phyloP scores from a whole-genome alignment of 257 asterid genomes.

The Solanum pennellii region DNA sequence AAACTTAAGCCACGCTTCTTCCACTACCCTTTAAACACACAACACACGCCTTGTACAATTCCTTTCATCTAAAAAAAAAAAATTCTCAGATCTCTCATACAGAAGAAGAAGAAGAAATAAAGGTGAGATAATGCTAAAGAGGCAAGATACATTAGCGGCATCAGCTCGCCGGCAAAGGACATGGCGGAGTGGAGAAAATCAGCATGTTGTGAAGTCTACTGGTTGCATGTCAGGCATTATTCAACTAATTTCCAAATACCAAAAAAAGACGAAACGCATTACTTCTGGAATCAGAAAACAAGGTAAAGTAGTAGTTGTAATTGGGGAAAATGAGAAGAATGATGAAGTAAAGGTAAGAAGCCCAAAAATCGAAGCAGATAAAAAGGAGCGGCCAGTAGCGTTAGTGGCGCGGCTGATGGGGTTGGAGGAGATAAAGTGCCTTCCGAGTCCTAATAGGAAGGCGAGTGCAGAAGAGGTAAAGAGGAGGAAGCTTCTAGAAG shows the following conservation, averaged over 20 bases:
- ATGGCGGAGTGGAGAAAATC: conserved; percentile 22
- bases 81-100: neutral
- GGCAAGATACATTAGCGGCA: conserved; percentile 69
- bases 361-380: conserved; percentile 26
- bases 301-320: conserved; percentile 5
- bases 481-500: conserved; percentile 47
- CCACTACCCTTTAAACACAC: neutral
- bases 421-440: conserved; percentile 24
- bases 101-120: too few species aligned
- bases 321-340: neutral
- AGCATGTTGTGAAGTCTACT: conserved; percentile 42
- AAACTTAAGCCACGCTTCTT: neutral
- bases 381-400: conserved; percentile 17
- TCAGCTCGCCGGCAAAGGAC: conserved; percentile 34
- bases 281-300: conserved; percentile 50
- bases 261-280: conserved; percentile 48
- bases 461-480: conserved; percentile 16
- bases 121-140: conserved; percentile 30
- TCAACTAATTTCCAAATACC: conserved; percentile 55
- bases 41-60: neutral
- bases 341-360: neutral
- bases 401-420: conserved; percentile 77
- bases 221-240: conserved; percentile 90
- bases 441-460: neutral
- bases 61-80: neutral